Evolutionary conservation across 1,284 basidiomycete genomes (phyloP), one percentile per base, ranked within the genome.

Genomic region (Pseudozyma tsukubaensis): DNA sequence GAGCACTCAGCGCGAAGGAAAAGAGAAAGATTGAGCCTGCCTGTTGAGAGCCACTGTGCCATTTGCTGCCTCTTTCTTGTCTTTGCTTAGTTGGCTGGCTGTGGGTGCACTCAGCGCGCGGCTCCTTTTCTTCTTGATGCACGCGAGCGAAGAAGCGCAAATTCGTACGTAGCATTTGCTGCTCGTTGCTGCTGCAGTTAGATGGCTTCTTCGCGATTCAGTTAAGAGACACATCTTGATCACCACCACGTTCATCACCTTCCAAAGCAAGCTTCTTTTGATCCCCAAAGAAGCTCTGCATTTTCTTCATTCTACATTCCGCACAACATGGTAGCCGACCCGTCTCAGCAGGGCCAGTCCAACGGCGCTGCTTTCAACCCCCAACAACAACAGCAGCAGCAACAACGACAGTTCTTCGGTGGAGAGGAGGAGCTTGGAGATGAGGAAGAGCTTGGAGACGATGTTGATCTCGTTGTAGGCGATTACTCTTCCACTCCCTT

Each of bases 361-460:
- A 56, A 52, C 50, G 61, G 60, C 57, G 53, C 59, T 56, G 64
- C 52, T 36, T 64, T 60, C 63, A 37, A 58, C 21, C 52, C 49
- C 12, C 51, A 48, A 29, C 56, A 81, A 62, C 53, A 75, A 68
- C 77, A 56, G 42, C 55, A 59, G 35, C 58, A 82, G 42, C 70
- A 77, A 29, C 76, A 77, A 32, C 69, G 76, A 37, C 69, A 72
- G 49, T 56, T 77, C 43, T 77, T 75, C 42, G 76, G 72, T 12
- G 76, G 76, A 12, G 72, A 75, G 32, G 76, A 77, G 56, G 76
- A 77, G 60, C 58, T 77, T 16, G 64, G 62, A 18, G 68, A 65
- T 52, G 76, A 77, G 36, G 76, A 77, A 32, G 76, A 77, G 59
- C 69, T 77, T 24, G 76, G 76, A 29, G 76, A 77, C 19, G 76